Evolutionary conservation across 2,329 filamentous ascomycete species (phyloP).

Genomic region (Cercospora zeae-maydis): DNA sequence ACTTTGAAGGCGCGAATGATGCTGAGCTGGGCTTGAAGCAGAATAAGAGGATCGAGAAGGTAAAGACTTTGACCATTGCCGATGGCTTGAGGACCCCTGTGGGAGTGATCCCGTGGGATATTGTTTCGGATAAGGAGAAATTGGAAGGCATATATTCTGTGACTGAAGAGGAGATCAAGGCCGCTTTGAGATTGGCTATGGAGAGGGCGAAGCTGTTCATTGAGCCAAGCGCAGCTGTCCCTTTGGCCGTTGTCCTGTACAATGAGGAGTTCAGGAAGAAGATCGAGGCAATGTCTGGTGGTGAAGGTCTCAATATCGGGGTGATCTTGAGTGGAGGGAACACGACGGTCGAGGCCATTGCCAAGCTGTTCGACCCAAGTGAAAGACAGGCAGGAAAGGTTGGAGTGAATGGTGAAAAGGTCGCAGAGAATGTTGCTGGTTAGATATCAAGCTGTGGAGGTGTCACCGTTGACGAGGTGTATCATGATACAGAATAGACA

Average conservation of each 20-base stretch:
- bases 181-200: conserved; percentile 70
- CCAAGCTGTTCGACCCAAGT: conserved; percentile 49
- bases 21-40: conserved; percentile 65
- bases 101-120: conserved; percentile 68
- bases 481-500: background rate
- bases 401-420: conserved; percentile 41
- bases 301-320: conserved; percentile 68
- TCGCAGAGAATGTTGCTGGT: conserved; percentile 46
- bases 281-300: conserved; percentile 67
- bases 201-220: conserved; percentile 89
- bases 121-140: conserved; percentile 69
- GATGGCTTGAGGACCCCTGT: conserved; percentile 85
- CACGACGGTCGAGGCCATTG: conserved; percentile 60
- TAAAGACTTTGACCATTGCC: conserved; percentile 76
- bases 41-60: conserved; percentile 61
- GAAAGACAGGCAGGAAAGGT: conserved; percentile 43
- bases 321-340: conserved; percentile 63
- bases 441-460: conserved; percentile 1
- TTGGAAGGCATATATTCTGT: conserved; percentile 70
- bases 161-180: conserved; percentile 75
- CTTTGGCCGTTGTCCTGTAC: conserved; percentile 74
- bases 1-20: conserved; percentile 80
- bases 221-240: conserved; percentile 84
- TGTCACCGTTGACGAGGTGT: background rate
- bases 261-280: conserved; percentile 75